Conservation (phyloP, 2,329 filamentous ascomycete genomes). For the Fusarium sp. region DNA sequence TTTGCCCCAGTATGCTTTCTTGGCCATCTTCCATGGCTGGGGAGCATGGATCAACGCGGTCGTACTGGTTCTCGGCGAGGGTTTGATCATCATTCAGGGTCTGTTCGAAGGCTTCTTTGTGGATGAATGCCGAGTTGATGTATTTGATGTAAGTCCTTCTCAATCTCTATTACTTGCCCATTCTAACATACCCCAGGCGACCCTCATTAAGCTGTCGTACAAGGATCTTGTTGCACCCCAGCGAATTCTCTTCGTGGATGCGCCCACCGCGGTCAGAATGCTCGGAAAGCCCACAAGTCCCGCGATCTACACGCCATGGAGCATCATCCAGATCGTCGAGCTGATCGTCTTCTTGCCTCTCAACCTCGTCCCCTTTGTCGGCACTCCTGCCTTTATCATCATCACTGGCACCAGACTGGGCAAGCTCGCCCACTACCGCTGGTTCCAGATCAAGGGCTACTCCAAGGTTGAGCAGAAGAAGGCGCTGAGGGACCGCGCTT, state of each 20-base stretch:
- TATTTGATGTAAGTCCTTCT: conserved; percentile 77
- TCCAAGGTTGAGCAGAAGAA: conserved; percentile 78
- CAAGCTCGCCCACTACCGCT: conserved; percentile 90
- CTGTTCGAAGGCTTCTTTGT: conserved; percentile 87
- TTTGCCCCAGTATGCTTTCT: conserved; percentile 87
- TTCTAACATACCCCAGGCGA: conserved; percentile 60
- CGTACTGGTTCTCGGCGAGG: conserved; percentile 87
- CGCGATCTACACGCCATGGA: conserved; percentile 89
- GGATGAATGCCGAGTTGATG: conserved; percentile 81
- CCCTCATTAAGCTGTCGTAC: conserved; percentile 80
- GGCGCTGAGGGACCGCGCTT: conserved; percentile 74
- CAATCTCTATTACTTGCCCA: neutral
- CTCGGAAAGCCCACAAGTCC: conserved; percentile 84
- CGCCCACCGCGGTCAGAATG: conserved; percentile 79
- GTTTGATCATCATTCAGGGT: conserved; percentile 75
- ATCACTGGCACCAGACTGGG: conserved; percentile 89
- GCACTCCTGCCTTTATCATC: conserved; percentile 86
- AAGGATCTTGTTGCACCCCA: conserved; percentile 76
- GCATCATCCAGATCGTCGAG: conserved; percentile 88
- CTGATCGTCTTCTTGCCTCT: conserved; percentile 83
- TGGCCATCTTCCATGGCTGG: conserved; percentile 88
- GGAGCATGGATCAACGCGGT: conserved; percentile 92
- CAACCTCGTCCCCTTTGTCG: conserved; percentile 87
- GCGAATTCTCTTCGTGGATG: conserved; percentile 74
- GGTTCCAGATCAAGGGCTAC: conserved; percentile 84